Conservation (phyloP, 257 asterid species). For the Cordia subcordata region DNA sequence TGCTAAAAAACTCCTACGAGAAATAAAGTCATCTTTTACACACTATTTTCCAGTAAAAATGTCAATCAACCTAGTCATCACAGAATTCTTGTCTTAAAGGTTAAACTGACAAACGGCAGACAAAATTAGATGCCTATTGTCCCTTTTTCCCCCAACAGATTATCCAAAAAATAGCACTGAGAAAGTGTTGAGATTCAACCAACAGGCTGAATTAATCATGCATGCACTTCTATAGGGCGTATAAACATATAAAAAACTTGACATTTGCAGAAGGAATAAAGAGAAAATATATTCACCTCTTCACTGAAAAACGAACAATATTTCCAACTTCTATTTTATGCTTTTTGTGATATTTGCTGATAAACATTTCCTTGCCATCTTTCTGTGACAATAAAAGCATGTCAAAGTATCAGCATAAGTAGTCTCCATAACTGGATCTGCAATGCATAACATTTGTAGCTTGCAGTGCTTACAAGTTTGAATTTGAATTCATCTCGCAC, state of each 20-base stretch:
- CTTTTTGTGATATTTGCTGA: constrained; percentile 45
- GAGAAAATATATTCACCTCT: constrained; percentile 33
- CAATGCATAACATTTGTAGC: constrained; percentile 5
- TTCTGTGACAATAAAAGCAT: constrained; percentile 41
- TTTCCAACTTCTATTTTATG: constrained; percentile 70
- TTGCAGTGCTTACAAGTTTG: constrained; percentile 42
- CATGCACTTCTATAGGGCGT: neutral
- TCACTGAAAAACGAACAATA: constrained; percentile 56
- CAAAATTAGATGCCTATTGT: too few species aligned
- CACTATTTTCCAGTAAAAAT: neutral
- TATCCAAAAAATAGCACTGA: neutral
- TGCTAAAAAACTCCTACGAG: too few species aligned
- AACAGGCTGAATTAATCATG: neutral
- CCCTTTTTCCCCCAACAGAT: too few species aligned
- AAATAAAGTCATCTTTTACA: too few species aligned
- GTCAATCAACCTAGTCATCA: neutral
- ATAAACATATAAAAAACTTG: neutral
- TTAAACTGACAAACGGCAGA: neutral
- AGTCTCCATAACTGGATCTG: neutral
- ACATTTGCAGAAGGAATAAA: neutral
- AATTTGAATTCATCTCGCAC: constrained; percentile 59
- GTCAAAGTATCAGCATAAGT: neutral
- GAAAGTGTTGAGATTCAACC: neutral
- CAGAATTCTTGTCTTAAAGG: neutral
- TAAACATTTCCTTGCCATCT: constrained; percentile 47